phyloP scores from a whole-genome alignment of 148 eudicot genomes.

The Suaeda aralocaspica region DNA sequence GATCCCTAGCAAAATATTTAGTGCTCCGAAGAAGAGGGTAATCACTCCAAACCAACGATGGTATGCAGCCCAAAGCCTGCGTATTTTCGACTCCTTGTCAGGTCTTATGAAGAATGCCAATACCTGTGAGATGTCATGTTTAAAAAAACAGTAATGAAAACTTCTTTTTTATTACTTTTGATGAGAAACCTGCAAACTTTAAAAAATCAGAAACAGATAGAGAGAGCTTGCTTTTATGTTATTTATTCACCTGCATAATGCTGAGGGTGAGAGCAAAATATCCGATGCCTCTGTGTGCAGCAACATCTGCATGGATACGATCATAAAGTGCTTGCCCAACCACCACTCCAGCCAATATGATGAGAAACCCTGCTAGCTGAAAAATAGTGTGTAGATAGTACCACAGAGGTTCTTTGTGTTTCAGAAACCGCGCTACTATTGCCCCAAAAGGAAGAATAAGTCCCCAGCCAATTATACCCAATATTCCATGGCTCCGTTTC shows the following conservation, averaged over 20 bases:
- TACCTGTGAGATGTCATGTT: slow-evolving; percentile 37
- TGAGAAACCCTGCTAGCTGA: slow-evolving; percentile 73
- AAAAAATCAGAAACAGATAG: not conserved
- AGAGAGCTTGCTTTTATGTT: not conserved
- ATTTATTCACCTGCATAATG: slow-evolving; percentile 70
- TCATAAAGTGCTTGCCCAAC: slow-evolving; percentile 67
- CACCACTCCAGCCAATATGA: slow-evolving; percentile 61
- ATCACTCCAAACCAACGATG: slow-evolving; percentile 73
- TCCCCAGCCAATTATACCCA: slow-evolving; percentile 85
- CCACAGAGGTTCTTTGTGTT: slow-evolving; percentile 73
- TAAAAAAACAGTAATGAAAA: not conserved
- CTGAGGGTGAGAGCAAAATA: slow-evolving; percentile 62
- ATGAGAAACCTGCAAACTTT: not conserved
- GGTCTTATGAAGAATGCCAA: slow-evolving; percentile 81
- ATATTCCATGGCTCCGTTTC: slow-evolving; percentile 70
- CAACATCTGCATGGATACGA: slow-evolving; percentile 44
- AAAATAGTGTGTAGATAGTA: slow-evolving; percentile 66
- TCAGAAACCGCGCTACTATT: slow-evolving; percentile 72
- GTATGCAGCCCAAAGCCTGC: slow-evolving; percentile 72
- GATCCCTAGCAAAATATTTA: slow-evolving; percentile 73
- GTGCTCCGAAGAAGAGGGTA: slow-evolving; percentile 71
- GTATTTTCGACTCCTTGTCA: slow-evolving; percentile 60
- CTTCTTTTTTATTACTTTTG: not conserved
- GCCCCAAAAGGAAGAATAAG: slow-evolving; percentile 82
- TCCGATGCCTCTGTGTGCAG: slow-evolving; percentile 87